Conservation (phyloP, 2,329 filamentous ascomycete species). For the Fusarium solani-melongenae region DNA sequence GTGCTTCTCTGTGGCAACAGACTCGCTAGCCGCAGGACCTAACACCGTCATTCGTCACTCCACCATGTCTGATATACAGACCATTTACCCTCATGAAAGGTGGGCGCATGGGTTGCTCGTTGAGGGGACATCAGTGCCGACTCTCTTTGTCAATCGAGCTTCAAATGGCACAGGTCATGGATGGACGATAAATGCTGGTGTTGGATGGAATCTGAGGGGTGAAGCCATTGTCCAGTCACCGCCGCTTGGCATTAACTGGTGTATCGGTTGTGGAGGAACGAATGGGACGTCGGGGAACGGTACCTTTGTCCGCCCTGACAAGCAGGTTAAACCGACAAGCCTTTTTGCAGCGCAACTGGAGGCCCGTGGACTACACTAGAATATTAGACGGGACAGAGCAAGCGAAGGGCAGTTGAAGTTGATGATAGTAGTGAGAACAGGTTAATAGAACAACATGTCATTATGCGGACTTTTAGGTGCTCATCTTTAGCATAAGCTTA, state of each 20-base stretch:
- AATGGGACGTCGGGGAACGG: constrained; percentile 6
- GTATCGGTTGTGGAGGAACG: constrained; percentile 21
- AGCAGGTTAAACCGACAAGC: constrained; percentile 19
- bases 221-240: constrained; percentile 21
- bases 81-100: constrained; percentile 37
- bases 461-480: neutral
- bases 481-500: neutral
- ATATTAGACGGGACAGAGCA: neutral
- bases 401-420: neutral
- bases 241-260: constrained; percentile 38
- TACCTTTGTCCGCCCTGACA: neutral
- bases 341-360: constrained; percentile 28
- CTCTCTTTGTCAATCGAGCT: constrained; percentile 19
- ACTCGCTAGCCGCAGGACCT: constrained; percentile 24
- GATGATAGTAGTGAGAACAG: neutral
- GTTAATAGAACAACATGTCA: neutral
- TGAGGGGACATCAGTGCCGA: constrained; percentile 16
- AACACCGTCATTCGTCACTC: constrained; percentile 34
- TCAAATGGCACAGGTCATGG: constrained; percentile 33
- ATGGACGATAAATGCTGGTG: constrained; percentile 38
- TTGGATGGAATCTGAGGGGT: constrained; percentile 33
- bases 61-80: constrained; percentile 19
- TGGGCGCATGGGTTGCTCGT: constrained; percentile 39
- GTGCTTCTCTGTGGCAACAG: constrained; percentile 31
- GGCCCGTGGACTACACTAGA: neutral